Base-by-base conservation (phyloP, 2,329 filamentous ascomycete species). In the Diaporthe sp. region DNA sequence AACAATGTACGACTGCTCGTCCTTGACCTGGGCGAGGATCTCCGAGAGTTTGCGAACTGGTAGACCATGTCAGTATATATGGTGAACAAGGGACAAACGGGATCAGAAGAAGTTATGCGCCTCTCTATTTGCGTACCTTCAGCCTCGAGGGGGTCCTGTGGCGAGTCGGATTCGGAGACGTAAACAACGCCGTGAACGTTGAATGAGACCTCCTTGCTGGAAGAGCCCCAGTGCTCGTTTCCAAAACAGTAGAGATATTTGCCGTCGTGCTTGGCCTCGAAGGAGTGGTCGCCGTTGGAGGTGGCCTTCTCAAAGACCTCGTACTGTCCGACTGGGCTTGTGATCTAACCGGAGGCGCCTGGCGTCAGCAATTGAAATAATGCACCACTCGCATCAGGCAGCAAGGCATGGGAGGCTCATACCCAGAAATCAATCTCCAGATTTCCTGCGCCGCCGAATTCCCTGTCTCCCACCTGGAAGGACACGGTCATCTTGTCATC, bases 141-240 rank as follows among this genome's bases (percentile, higher is more conserved):
- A 77, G 90, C 89, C 84, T 99, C 97, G 78, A 99, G 88, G 27
- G 97, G 97, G 81, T 98, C 96, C 79, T 93, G 90, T 37, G 94
- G 91, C 75, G 93, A 89, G 80, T 98, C 96, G 75, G 90, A 88
- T 84, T 98, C 97, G 72, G 94, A 94, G 69, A 99, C 95, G 85
- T 98, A 99, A 82, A 99, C 96, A 78, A 99, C 95, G 79, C 97
- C 97, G 86, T 99, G 97, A 70, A 99, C 97, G 84, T 99, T 99
- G 91, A 99, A 99, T 73, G 95, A 97, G 71, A 99, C 96, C 85
- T 99, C 97, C 87, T 99, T 99, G 83, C 92, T 97, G 84, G 95
- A 95, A 74, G 96, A 95, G 74, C 94, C 94, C 95, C 96, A 99
- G 84, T 97, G 93, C 88, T 98, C 96, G 86, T 99, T 99, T 86